Evolutionary conservation across 2,329 filamentous ascomycete species (phyloP), one percentile per base, ranked within the genome.

Genomic region (Coniella lustricola): DNA sequence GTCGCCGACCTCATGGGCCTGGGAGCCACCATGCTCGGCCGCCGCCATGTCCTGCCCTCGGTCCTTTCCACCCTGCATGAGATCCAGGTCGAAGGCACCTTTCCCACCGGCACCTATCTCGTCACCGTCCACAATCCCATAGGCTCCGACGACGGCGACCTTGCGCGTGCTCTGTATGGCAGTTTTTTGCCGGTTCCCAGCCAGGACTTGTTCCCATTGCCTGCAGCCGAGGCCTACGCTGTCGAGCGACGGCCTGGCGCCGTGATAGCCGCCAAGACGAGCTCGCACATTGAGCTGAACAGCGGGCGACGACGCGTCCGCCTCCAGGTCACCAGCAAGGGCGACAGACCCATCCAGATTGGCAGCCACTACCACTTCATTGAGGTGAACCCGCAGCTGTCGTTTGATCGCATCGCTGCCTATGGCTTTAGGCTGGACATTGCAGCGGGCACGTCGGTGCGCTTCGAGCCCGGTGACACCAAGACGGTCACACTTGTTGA

Each of bases 361-460:
- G 91, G 91, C 29, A 95, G 89, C 29, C 91, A 97, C 68, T 97
- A 95, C 65, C 91, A 96, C 68, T 95, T 97, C 64, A 81, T 95
- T 61, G 91, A 97, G 71, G 85, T 83, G n/a, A 97, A 97, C 66
- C 87, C 90, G 0, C 81, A 87, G 64, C 76, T 97, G 44, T 80
- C 87, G 53, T 97, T 97, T 64, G 91, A 97, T 67, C 87, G 91
- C 21, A 71, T 80, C 43, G 81, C 80, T 56, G 81, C 90, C 1
- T 93, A 93, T 60, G 91, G 91, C 5, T 95, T 81, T 67, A 79
- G 90, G 10, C 76, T 97, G 13, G 90, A 97, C 61, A 93, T 97
- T 50, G 75, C 91, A 2, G 90, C 91, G 0, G 91, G 91, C 32
- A 96, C 90, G 1, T 94, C 89, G 7, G 84, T 95, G 29, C 83